Base-by-base conservation (phyloP, 1,139 yeast species). In the Chernovozyma aurita region DNA sequence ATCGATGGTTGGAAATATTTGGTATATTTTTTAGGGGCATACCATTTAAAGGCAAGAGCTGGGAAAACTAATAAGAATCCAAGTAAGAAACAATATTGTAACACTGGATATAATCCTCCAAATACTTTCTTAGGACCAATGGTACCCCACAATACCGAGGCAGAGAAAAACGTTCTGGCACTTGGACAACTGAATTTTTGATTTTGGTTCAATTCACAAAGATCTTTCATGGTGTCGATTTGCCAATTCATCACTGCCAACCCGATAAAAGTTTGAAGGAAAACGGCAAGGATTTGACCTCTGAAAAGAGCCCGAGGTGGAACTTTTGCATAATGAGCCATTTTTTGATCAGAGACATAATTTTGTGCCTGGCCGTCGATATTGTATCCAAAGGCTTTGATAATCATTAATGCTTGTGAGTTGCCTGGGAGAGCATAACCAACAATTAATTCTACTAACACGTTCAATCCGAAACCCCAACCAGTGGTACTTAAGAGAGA, bases 391-490 rank as follows among this genome's bases (percentile, higher is more conserved):
- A 64, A 65, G 1, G 78, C 76, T 49, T 76, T 76, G 43, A 75
- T 57, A n/a, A 72, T 63, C 70, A 72, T 76, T 38, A 76, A 54
- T 1, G 81, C 81, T 33, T 63, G 57, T 28, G 78, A 78, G 36
- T 76, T 74, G 33, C 80, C 80, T 14, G 80, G 82, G 18, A 76
- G 44, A 2, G 79, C 77, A 44, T 75, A 74, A 18, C 83, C 83
- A 33, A 73, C 63, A 36, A 77, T 66, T 43, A 77, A 57, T 50
- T 76, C 80, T 30, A 73, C 76, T 37, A 77, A 53, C 5, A 76
- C 76, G 43, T 76, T 75, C 40, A 76, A 61, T 18, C 77, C 76
- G 38, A 75, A 57, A 20, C 61, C 50, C 39, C 61, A 55, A 34
- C 77, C 81, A 14, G 77, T 71, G 21, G 70, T 62, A 4, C 80